Evolutionary conservation across 345 rosid genomes (phyloP).

Genomic region (Populus alba): DNA sequence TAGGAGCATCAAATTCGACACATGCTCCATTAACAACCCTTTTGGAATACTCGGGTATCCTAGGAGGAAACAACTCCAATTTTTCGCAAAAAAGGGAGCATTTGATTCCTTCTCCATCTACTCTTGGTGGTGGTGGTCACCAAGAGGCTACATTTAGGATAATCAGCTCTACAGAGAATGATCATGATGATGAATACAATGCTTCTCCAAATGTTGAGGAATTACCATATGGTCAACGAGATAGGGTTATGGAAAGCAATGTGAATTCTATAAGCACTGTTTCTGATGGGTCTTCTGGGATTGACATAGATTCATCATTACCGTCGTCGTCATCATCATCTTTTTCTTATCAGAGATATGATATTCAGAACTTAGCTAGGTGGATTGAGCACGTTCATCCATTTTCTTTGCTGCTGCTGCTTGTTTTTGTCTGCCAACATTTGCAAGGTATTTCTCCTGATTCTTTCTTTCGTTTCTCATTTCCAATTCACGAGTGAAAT

Average conservation of each 20-base stretch:
- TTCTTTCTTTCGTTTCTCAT: background rate
- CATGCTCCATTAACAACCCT: conserved; percentile 32
- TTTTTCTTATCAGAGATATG: conserved; percentile 45
- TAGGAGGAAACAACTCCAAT: conserved; percentile 8
- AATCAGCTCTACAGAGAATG: conserved; percentile 24
- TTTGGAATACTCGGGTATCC: conserved; percentile 36
- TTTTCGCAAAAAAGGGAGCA: conserved; percentile 9
- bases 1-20: conserved; percentile 29
- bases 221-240: background rate
- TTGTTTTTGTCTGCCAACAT: conserved; percentile 63
- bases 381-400: conserved; percentile 63
- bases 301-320: background rate
- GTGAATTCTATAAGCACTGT: conserved; percentile 14
- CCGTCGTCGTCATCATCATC: background rate
- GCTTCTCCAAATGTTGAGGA: conserved; percentile 9
- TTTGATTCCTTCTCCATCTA: conserved; percentile 7
- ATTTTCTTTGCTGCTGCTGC: conserved; percentile 46
- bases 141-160: conserved; percentile 50
- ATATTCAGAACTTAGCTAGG: conserved; percentile 48
- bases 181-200: background rate
- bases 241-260: conserved; percentile 13
- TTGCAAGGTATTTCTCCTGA: conserved; percentile 46
- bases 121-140: conserved; percentile 4
- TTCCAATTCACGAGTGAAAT: background rate
- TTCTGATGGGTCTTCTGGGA: conserved; percentile 23